Base-by-base conservation (phyloP, 495 filamentous ascomycete genomes). In the Glonium stellatum region DNA sequence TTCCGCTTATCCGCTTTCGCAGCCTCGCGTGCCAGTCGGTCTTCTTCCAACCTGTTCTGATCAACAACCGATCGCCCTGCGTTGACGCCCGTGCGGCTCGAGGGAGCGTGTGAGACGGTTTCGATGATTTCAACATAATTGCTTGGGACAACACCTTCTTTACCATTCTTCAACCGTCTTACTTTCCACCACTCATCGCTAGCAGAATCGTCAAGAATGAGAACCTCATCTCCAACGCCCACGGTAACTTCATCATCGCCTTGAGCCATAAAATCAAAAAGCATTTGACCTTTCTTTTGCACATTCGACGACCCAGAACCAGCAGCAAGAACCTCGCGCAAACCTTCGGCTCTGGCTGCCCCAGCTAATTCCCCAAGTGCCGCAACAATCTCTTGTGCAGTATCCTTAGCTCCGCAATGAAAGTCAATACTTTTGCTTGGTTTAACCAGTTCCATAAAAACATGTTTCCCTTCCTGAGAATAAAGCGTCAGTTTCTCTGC, bases 171-270 rank as follows among this genome's bases (percentile, higher is more conserved):
- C 51, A 95, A 62, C 34, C 91, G 83, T 50, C 88, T 84, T 11
- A 99, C 91, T 79, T 91, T 87, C 92, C 95, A 97, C 93, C 93
- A 99, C 70, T 99, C 93, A 48, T 96, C 91, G 54, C 91, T 96
- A 72, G 88, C 90, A 57, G 78, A 82, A 70, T 95, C 91, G 68
- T 99, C 92, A 41, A 97, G 67, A 54, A 99, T 78, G 52, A 95
- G 75, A 25, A 99, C 92, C 69, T 97, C 93, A 69, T 99, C 95
- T 12, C 85, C 92, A 52, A 86, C 82, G 13, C 78, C 84, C 44
- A 99, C 93, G 0, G 90, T 96, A 53, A 99, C 93, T 73, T 99
- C 93, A 70, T 97, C 93, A 18, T 96, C 87, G 21, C 92, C 90
- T 71, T 97, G 92, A 1, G 93, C 95, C 83, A 88, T 85, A 66